Percentiles rank a stretch among this genome's conserved stretches.
phyloP scores from a whole-genome alignment of 345 rosid species.

The Litchi chinensis region DNA sequence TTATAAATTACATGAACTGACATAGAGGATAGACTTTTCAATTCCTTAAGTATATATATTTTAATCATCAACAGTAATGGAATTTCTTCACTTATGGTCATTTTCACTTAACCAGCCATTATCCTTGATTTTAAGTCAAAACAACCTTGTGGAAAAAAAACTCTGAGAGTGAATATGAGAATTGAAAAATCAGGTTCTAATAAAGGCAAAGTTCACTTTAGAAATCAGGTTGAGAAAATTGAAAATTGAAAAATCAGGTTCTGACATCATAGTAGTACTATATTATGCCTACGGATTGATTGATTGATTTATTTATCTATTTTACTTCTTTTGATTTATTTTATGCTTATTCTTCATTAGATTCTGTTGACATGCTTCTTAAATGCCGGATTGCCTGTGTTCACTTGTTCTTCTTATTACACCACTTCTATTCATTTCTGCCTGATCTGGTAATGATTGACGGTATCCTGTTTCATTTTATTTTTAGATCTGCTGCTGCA shows the following conservation, averaged over 20 bases:
- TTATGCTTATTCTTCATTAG: not conserved
- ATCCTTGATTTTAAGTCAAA: not conserved
- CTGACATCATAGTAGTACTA: not conserved
- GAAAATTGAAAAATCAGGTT: not conserved
- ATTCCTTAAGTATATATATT: not conserved
- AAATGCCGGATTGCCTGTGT: not conserved
- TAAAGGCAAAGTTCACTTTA: too few relatives aligned
- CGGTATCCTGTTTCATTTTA: conserved; percentile 18
- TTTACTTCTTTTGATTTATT: too few relatives aligned
- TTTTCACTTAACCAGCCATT: not conserved
- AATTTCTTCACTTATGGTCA: not conserved
- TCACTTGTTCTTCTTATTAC: not conserved
- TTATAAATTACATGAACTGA: not conserved
- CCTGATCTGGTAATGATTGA: conserved; percentile 16
- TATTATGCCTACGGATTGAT: too few relatives aligned
- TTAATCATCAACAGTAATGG: not conserved
- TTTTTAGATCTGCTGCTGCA: conserved; percentile 81
- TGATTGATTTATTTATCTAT: too few relatives aligned
- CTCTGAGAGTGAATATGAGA: not conserved
- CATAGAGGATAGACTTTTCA: not conserved
- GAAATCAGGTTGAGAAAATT: too few relatives aligned
- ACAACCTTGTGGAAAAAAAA: not conserved
- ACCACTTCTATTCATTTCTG: not conserved
- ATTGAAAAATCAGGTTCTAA: not conserved
- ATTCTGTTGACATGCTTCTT: conserved; percentile 2